A percentile compares a stretch with the other conserved stretches of the same genome.
phyloP scores from a whole-genome alignment of 2,329 filamentous ascomycete genomes.

The Neonectria punicea region DNA sequence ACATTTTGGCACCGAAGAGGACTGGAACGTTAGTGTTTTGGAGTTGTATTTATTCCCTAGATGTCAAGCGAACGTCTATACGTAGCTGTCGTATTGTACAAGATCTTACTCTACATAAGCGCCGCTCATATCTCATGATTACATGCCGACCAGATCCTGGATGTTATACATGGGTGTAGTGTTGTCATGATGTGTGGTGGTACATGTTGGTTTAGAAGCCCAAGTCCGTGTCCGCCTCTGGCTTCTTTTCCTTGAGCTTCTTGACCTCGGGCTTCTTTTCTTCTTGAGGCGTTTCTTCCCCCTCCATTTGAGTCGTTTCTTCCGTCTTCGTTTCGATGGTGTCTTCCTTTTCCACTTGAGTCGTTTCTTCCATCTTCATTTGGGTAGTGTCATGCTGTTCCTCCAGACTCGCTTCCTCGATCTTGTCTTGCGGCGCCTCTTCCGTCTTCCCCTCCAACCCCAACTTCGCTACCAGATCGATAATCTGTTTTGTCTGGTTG shows the following conservation, averaged over 20 bases:
- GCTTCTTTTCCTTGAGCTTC: background rate
- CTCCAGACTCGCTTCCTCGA: background rate
- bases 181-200: conserved; percentile 20
- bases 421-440: background rate
- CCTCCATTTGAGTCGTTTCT: conserved; percentile 7
- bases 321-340: background rate
- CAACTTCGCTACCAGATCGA: conserved; percentile 9
- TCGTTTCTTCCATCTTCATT: conserved; percentile 2
- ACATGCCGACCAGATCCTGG: conserved; percentile 30
- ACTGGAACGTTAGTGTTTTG: background rate
- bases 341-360: conserved; percentile 11
- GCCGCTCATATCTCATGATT: conserved; percentile 24
- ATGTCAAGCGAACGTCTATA: background rate
- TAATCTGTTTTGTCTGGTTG: background rate
- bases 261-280: conserved; percentile 19
- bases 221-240: conserved; percentile 15
- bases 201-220: conserved; percentile 20
- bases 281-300: background rate
- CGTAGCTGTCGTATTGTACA: conserved; percentile 24
- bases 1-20: background rate
- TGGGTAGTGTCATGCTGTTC: conserved; percentile 6
- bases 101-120: conserved; percentile 18
- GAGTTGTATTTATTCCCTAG: background rate
- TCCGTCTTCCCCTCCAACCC: background rate
- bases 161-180: conserved; percentile 35